Evolutionary conservation across 163 green algal species (phyloP).

Genomic region (Scenedesmus sp.): DNA sequence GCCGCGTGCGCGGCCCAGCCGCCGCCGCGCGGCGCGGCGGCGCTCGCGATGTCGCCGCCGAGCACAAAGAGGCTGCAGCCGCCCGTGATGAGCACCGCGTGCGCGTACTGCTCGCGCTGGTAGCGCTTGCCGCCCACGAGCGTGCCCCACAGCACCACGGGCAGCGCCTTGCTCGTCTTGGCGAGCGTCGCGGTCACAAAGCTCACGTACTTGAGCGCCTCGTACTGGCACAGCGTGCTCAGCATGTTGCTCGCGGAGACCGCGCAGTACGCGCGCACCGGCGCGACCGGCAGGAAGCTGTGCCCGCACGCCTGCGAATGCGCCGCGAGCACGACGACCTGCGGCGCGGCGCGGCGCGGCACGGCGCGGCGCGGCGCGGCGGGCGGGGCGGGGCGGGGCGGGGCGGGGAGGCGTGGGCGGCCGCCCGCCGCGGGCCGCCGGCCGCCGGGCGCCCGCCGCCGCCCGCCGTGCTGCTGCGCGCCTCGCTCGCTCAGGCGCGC

Average conservation of each 20-base stretch:
- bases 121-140: constrained; percentile 74
- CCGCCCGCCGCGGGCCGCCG: no score
- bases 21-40: background rate
- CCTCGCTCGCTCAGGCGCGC: constrained; percentile 16
- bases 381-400: no score
- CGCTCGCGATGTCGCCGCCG: constrained; percentile 55
- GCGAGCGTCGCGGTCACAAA: constrained; percentile 94
- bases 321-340: constrained; percentile 73
- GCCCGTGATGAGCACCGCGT: constrained; percentile 79
- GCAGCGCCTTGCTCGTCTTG: constrained; percentile 97
- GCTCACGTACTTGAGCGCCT: constrained; percentile 96
- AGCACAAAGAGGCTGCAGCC: constrained; percentile 93
- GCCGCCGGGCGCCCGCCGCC: no score
- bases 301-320: constrained; percentile 83
- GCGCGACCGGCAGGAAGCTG: constrained; percentile 58
- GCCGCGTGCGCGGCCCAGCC: background rate
- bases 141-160: constrained; percentile 82
- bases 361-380: no score
- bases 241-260: constrained; percentile 63
- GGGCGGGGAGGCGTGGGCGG: no score
- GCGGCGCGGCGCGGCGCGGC: no score
- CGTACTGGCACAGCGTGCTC: constrained; percentile 97
- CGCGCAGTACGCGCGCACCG: constrained; percentile 64
- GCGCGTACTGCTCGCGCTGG: constrained; percentile 77
- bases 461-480: no score